A percentile compares a stretch with the other conserved stretches of the same genome.
Conservation (phyloP, 148 eudicot genomes). For the Rhododendron griersonianum region DNA sequence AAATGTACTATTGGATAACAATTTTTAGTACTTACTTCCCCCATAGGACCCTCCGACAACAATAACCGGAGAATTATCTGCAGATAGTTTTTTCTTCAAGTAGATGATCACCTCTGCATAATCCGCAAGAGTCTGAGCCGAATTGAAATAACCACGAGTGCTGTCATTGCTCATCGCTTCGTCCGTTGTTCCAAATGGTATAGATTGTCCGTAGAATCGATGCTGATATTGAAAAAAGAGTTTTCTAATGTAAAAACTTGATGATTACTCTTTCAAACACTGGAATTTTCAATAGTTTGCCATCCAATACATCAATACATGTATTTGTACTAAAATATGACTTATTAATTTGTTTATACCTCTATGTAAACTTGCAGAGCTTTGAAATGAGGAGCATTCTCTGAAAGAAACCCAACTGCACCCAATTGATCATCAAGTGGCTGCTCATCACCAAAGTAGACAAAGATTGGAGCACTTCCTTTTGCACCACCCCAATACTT, state of each 20-base stretch:
- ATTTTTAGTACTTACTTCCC: slow-evolving; percentile 25
- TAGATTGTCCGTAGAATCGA: slow-evolving; percentile 33
- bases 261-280: neutral
- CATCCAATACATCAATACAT: neutral
- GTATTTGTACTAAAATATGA: neutral
- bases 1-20: too few species aligned
- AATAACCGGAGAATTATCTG: slow-evolving; percentile 42
- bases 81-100: slow-evolving; percentile 27
- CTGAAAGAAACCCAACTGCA: slow-evolving; percentile 1
- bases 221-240: slow-evolving; percentile 7
- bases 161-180: slow-evolving; percentile 9
- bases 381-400: slow-evolving; percentile 17
- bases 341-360: slow-evolving; percentile 7
- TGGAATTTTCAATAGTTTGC: neutral
- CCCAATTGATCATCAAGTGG: neutral
- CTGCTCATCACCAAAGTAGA: slow-evolving; percentile 16
- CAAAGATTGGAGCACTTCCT: slow-evolving; percentile 12
- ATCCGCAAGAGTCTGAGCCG: slow-evolving; percentile 59
- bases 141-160: slow-evolving; percentile 30
- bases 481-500: slow-evolving; percentile 16
- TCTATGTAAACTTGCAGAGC: slow-evolving; percentile 25
- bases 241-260: neutral
- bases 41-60: slow-evolving; percentile 59
- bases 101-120: slow-evolving; percentile 42
- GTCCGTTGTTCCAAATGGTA: slow-evolving; percentile 24